phyloP scores from a whole-genome alignment of 2,329 filamentous ascomycete species.

The Lasiodiplodia hormozganensis region DNA sequence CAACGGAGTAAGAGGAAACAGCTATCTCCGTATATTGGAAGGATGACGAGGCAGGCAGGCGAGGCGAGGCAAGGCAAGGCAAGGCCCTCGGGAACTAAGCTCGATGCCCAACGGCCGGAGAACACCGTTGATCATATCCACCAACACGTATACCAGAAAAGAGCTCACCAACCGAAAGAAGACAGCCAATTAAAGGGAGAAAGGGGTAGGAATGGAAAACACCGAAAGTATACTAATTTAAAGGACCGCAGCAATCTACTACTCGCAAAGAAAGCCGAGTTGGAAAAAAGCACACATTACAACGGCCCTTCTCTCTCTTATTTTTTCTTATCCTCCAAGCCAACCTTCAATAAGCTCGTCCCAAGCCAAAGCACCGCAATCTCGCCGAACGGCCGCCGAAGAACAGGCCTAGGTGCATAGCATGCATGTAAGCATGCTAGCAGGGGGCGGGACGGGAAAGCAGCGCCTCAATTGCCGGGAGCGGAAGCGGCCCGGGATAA shows the following conservation, averaged over 20 bases:
- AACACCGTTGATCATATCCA: neutral
- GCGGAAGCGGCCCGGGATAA: conserved; percentile 11
- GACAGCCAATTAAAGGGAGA: neutral
- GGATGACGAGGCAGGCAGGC: neutral
- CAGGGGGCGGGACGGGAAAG: neutral
- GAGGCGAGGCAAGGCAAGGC: neutral
- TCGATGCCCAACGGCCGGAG: neutral
- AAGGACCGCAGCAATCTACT: neutral
- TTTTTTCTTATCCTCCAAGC: neutral
- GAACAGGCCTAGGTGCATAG: neutral
- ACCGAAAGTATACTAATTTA: neutral
- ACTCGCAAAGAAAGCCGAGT: neutral
- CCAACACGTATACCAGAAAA: neutral
- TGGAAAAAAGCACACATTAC: neutral
- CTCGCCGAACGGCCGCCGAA: neutral
- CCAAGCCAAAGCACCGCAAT: neutral
- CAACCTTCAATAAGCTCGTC: neutral
- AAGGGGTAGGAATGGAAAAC: neutral
- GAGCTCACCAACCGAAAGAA: neutral
- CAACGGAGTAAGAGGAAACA: neutral
- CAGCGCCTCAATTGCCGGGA: conserved; percentile 2
- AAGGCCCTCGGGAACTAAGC: neutral
- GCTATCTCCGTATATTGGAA: neutral
- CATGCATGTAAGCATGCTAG: neutral
- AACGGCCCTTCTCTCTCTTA: neutral